Conservation (phyloP, 2,329 filamentous ascomycete genomes). For the Alternaria sp. region DNA sequence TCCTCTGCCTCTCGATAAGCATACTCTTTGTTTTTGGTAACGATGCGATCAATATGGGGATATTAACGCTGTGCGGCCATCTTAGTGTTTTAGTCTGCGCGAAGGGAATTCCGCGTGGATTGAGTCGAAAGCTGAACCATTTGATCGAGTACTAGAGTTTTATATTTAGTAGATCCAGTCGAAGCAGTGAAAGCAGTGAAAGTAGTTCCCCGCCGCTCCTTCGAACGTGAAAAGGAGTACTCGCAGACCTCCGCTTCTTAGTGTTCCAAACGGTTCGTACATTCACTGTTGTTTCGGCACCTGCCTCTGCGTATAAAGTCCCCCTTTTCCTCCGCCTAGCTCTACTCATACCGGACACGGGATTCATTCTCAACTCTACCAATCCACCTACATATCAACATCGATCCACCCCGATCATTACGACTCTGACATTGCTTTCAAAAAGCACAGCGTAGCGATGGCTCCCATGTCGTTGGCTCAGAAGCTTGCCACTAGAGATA, state of each 20-base stretch:
- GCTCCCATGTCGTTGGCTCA: background rate
- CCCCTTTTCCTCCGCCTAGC: background rate
- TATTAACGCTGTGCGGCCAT: too few species aligned
- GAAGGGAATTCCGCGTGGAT: background rate
- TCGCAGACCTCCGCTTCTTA: background rate
- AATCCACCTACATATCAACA: background rate
- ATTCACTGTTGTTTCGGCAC: background rate
- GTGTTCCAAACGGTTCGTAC: rapidly evolving
- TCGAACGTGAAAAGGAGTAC: background rate
- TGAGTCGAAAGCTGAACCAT: background rate
- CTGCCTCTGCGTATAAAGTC: background rate
- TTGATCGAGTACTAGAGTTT: background rate
- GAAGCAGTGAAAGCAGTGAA: background rate
- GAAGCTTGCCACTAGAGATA: background rate
- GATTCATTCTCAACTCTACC: background rate
- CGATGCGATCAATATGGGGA: too few species aligned
- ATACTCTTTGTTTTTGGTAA: too few species aligned
- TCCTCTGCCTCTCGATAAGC: too few species aligned
- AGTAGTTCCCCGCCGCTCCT: background rate
- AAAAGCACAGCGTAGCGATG: rapidly evolving
- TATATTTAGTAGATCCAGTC: background rate
- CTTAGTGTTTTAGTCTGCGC: too few species aligned
- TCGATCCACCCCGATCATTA: background rate
- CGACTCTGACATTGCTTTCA: too few species aligned
- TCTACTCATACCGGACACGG: background rate